phyloP scores from a whole-genome alignment of 345 rosid genomes.

The Aurinia saxatilis region DNA sequence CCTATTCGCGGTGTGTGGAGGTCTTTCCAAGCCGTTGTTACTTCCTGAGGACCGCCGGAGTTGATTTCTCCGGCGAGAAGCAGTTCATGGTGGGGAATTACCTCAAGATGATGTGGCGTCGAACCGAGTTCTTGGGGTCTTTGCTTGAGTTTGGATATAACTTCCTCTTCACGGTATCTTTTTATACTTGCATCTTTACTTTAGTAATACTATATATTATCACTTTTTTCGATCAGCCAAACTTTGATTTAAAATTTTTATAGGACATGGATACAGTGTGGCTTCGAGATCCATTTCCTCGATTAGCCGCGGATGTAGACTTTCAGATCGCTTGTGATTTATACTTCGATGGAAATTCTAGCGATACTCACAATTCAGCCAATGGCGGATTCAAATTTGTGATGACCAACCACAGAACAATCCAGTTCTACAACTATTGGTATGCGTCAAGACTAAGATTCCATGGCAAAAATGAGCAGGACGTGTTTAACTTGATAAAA shows the following conservation, averaged over 20 bases:
- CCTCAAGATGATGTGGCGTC: constrained; percentile 59
- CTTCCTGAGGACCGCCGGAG: constrained; percentile 19
- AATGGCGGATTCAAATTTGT: constrained; percentile 65
- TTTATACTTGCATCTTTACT: neutral
- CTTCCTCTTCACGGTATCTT: constrained; percentile 51
- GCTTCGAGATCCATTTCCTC: constrained; percentile 62
- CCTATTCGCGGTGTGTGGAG: constrained; percentile 36
- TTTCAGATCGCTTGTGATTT: constrained; percentile 71
- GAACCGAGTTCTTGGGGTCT: constrained; percentile 36
- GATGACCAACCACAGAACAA: constrained; percentile 38
- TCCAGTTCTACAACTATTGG: constrained; percentile 61
- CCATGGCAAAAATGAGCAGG: constrained; percentile 37
- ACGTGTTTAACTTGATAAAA: constrained; percentile 13
- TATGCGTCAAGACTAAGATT: constrained; percentile 32
- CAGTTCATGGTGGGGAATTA: constrained; percentile 37
- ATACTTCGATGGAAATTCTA: constrained; percentile 27
- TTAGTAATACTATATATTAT: too few relatives aligned
- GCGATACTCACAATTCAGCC: constrained; percentile 25
- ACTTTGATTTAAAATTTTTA: too few relatives aligned
- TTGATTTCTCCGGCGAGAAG: constrained; percentile 30
- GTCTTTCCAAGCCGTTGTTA: constrained; percentile 37
- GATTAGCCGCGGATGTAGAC: constrained; percentile 40
- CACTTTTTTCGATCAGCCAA: too few relatives aligned
- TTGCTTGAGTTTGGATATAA: constrained; percentile 47
- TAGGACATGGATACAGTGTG: constrained; percentile 77